These are phyloP conservation scores for Striga asiatica DNA, from an alignment of 257 asterid species.

Conservation along the genomic window DNA sequence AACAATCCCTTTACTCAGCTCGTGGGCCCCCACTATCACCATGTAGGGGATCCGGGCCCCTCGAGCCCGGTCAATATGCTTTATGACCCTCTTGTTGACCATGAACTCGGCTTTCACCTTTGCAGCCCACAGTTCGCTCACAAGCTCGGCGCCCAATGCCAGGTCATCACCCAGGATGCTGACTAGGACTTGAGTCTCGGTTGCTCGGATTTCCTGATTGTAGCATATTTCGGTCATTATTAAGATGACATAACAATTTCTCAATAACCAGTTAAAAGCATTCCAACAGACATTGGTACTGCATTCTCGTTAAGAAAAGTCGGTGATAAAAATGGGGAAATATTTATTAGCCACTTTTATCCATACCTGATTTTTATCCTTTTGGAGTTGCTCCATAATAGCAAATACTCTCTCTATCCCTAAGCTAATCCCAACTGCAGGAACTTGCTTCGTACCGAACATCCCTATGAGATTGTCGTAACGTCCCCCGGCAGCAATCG, in stretches of 20 bases:
- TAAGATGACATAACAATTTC: no score
- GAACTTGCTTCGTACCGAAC: conserved; percentile 84
- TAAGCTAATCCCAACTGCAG: conserved; percentile 90
- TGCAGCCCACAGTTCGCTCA: conserved; percentile 69
- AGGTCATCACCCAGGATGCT: conserved; percentile 72
- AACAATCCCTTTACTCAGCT: conserved; percentile 44
- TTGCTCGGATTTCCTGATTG: conserved; percentile 67
- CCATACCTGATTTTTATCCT: conserved; percentile 55
- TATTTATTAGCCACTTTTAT: no score
- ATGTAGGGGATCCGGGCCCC: conserved; percentile 70
- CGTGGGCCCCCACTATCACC: conserved; percentile 73
- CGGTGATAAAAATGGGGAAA: no score
- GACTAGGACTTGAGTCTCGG: conserved; percentile 81
- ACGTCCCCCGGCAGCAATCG: conserved; percentile 97
- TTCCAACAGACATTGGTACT: no score
- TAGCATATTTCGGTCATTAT: no score
- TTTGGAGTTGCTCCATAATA: conserved; percentile 75
- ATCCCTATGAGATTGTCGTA: conserved; percentile 81
- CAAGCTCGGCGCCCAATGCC: conserved; percentile 53
- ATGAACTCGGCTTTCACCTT: conserved; percentile 58
- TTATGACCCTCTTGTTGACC: conserved; percentile 45
- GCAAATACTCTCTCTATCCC: conserved; percentile 91
- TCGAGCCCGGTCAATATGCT: conserved; percentile 59
- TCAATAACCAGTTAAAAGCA: no score
- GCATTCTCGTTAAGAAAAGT: no score